These are phyloP conservation scores for Apophysomyces sp. DNA, from an alignment of 371 early-diverging fungal species.

Conservation along the genomic window DNA sequence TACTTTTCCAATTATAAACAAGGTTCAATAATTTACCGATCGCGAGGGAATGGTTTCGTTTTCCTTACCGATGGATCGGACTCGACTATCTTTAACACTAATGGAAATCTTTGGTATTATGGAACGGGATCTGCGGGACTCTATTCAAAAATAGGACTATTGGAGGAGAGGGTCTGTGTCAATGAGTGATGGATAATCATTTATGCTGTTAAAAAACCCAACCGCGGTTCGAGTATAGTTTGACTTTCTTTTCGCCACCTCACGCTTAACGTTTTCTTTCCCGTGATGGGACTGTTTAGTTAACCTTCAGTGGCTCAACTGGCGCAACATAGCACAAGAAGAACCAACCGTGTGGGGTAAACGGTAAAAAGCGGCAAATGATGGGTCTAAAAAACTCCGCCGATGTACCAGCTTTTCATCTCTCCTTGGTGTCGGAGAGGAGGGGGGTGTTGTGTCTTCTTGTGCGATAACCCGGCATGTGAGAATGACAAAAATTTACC, in stretches of 20 bases:
- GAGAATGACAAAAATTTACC: slow-evolving; percentile 1
- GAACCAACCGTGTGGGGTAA: neutral
- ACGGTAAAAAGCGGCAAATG: slow-evolving; percentile 1
- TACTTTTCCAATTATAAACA: neutral
- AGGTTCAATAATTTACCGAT: neutral
- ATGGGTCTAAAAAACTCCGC: neutral
- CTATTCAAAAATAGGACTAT: neutral
- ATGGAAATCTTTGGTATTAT: neutral
- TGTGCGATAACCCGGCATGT: neutral
- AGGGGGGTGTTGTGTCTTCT: neutral
- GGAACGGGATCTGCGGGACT: slow-evolving; percentile 3
- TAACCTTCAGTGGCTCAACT: neutral
- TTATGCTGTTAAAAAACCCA: neutral
- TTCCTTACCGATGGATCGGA: neutral
- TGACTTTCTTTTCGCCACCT: neutral
- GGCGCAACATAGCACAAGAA: neutral
- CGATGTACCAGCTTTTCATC: neutral
- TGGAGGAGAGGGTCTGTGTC: neutral
- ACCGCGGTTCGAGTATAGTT: neutral
- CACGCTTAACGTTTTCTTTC: neutral
- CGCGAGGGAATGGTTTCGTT: neutral
- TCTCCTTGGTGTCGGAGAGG: neutral
- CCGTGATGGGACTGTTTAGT: neutral
- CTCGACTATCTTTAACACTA: neutral
- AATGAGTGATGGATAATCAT: neutral